Conservation (phyloP, 2,329 filamentous ascomycete genomes). For the Pseudocercospora eumusae region DNA sequence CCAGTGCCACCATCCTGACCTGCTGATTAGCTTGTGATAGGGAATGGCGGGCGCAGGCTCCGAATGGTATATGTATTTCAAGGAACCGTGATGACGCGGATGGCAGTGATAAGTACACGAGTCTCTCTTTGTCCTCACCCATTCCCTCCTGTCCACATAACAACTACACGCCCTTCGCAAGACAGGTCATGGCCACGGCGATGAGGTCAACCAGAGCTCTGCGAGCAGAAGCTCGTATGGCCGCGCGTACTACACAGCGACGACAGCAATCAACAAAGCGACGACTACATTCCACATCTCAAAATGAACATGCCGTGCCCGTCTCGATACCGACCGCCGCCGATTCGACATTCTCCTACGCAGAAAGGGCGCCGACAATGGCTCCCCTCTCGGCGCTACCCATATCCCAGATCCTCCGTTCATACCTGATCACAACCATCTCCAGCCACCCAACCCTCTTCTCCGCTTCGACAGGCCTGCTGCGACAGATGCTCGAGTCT, state of each 20-base stretch:
- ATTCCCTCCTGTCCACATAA: not conserved
- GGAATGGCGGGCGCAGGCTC: not conserved
- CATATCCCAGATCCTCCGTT: slow-evolving; percentile 66
- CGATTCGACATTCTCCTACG: not conserved
- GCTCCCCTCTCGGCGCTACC: slow-evolving; percentile 66
- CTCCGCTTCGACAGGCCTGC: slow-evolving; percentile 66
- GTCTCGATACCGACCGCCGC: slow-evolving; percentile 11
- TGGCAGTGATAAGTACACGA: not conserved
- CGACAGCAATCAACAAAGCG: slow-evolving; percentile 18
- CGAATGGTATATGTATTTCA: slow-evolving; percentile 4
- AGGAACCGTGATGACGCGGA: slow-evolving; percentile 1
- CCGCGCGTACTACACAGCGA: not conserved
- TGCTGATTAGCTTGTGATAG: slow-evolving; percentile 1
- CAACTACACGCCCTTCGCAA: not conserved
- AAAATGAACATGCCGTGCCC: slow-evolving; percentile 16
- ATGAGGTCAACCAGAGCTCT: not conserved
- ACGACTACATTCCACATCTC: slow-evolving; percentile 21
- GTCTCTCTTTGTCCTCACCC: not conserved
- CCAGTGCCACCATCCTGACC: not conserved
- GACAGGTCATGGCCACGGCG: not conserved
- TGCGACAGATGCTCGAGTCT: slow-evolving; percentile 70
- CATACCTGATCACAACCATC: slow-evolving; percentile 67
- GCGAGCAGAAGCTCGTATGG: not conserved
- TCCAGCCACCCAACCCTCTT: slow-evolving; percentile 72
- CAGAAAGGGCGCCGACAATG: not conserved